Percentiles rank a stretch among this genome's conserved stretches.
Evolutionary conservation across 306 rosid species (phyloP).

Genomic region (Luffa aegyptiaca): DNA sequence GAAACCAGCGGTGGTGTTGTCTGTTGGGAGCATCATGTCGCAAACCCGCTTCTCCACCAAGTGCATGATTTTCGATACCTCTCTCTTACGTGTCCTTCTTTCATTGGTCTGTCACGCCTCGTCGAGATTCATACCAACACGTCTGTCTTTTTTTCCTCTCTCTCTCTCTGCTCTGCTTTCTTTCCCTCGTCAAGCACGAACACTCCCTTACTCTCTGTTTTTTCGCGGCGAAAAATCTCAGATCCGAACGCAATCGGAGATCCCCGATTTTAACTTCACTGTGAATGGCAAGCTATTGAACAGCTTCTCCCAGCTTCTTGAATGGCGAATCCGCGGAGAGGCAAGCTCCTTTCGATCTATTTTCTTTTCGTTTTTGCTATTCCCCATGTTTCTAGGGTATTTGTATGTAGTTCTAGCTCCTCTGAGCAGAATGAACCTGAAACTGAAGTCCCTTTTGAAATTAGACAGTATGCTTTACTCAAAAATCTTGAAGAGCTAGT

Average conservation of each 20-base stretch:
- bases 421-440: slow-evolving; percentile 15
- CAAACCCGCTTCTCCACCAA: slow-evolving; percentile 16
- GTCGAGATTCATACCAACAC: slow-evolving; percentile 81
- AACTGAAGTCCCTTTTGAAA: not conserved
- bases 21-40: slow-evolving; percentile 18
- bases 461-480: slow-evolving; percentile 37
- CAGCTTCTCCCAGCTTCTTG: slow-evolving; percentile 10
- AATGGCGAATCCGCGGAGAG: slow-evolving; percentile 52
- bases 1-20: slow-evolving; percentile 42
- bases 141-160: slow-evolving; percentile 33
- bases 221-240: slow-evolving; percentile 27
- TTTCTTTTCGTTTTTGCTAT: slow-evolving; percentile 31
- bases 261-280: slow-evolving; percentile 15
- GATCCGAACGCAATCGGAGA: slow-evolving; percentile 2
- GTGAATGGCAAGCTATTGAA: slow-evolving; percentile 16
- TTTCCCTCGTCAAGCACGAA: not conserved
- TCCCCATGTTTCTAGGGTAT: slow-evolving; percentile 23
- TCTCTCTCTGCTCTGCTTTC: slow-evolving; percentile 4
- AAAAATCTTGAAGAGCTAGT: slow-evolving; percentile 62
- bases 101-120: slow-evolving; percentile 32
- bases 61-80: slow-evolving; percentile 30
- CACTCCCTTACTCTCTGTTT: slow-evolving; percentile 28
- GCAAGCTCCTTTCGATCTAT: slow-evolving; percentile 61
- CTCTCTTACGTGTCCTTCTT: slow-evolving; percentile 41
- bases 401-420: slow-evolving; percentile 25